Evolutionary conservation across 2,329 filamentous ascomycete species (phyloP).

Genomic region (Setomelanomma holmii): DNA sequence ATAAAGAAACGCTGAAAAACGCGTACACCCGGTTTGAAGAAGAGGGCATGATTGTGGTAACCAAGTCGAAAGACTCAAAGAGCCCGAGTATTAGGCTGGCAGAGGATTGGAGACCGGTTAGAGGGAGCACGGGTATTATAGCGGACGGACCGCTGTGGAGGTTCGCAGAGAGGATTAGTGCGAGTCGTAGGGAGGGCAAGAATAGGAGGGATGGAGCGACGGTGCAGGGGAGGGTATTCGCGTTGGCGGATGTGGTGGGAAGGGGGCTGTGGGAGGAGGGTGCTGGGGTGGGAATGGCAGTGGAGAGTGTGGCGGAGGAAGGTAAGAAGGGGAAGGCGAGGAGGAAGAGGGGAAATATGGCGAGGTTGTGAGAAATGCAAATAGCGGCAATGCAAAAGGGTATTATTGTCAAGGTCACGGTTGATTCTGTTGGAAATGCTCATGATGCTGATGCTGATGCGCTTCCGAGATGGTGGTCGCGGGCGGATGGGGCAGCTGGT

Average conservation of each 20-base stretch:
- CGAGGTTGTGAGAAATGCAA: conserved; percentile 41
- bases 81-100: conserved; percentile 71
- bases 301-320: conserved; percentile 14
- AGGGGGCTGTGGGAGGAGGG: conserved; percentile 67
- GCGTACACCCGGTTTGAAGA: conserved; percentile 87
- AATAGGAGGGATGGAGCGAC: conserved; percentile 93
- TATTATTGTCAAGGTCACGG: neutral
- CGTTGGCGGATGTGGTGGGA: conserved; percentile 77
- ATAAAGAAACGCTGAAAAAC: conserved; percentile 97
- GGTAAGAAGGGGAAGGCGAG: conserved; percentile 30
- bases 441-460: too few species aligned
- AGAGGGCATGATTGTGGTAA: conserved; percentile 81
- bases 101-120: conserved; percentile 74
- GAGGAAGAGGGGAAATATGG: conserved; percentile 43
- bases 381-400: too few species aligned
- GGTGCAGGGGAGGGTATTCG: conserved; percentile 80
- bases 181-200: conserved; percentile 87
- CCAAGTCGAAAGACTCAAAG: conserved; percentile 71
- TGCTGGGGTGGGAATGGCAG: conserved; percentile 12
- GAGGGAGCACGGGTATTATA: conserved; percentile 63
- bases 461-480: too few species aligned
- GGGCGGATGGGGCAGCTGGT: too few species aligned
- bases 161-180: conserved; percentile 87
- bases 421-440: too few species aligned
- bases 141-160: conserved; percentile 84